Evolutionary conservation across 805 yeast genomes (phyloP).

Genomic region (Lachancea kluyveri): DNA sequence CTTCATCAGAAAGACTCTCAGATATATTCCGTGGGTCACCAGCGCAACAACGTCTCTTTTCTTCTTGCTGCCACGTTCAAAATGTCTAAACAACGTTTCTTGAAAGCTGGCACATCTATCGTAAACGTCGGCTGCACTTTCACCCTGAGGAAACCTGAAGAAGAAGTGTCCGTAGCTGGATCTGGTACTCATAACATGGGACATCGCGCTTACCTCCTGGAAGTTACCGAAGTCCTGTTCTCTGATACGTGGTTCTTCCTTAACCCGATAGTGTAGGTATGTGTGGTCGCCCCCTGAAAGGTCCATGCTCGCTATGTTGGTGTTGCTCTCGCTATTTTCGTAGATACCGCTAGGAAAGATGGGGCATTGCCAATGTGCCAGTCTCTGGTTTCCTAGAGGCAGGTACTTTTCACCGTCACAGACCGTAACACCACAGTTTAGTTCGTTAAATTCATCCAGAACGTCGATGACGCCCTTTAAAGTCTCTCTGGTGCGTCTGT

Average conservation of each 20-base stretch:
- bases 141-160: slow-evolving; percentile 88
- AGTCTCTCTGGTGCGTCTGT: slow-evolving; percentile 78
- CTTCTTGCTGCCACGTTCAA: slow-evolving; percentile 45
- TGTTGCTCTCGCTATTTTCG: slow-evolving; percentile 16
- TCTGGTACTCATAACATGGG: slow-evolving; percentile 73
- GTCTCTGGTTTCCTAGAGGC: slow-evolving; percentile 21
- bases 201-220: slow-evolving; percentile 75
- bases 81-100: slow-evolving; percentile 79
- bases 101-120: slow-evolving; percentile 88
- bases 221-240: slow-evolving; percentile 96
- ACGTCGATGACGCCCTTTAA: slow-evolving; percentile 62
- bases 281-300: too few species aligned
- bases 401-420: slow-evolving; percentile 19
- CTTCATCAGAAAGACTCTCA: slow-evolving; percentile 85
- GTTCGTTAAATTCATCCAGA: slow-evolving; percentile 33
- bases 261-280: slow-evolving; percentile 45
- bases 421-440: slow-evolving; percentile 20
- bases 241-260: slow-evolving; percentile 87
- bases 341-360: slow-evolving; percentile 23
- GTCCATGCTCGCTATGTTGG: slow-evolving; percentile 11
- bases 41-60: slow-evolving; percentile 79
- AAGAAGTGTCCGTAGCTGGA: slow-evolving; percentile 86
- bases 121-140: slow-evolving; percentile 92
- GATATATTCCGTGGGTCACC: slow-evolving; percentile 93
- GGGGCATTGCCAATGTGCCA: slow-evolving; percentile 26